Base-by-base conservation (phyloP, 148 eudicot genomes). In the Fagopyrum tataricum region DNA sequence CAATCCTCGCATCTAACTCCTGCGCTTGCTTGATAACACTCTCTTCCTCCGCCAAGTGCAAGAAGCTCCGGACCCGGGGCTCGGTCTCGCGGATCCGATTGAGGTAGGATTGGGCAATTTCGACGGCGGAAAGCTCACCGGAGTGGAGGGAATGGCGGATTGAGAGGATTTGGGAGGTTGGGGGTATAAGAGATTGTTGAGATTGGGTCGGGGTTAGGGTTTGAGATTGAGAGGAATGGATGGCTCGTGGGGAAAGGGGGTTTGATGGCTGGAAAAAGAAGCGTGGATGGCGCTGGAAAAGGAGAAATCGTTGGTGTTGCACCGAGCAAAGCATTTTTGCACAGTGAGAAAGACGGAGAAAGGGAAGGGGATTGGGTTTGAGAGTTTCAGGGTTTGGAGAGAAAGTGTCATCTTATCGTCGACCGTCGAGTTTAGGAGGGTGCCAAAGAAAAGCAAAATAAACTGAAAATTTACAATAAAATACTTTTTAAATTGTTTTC, bases 61-160 rank as follows among this genome's bases (percentile, higher is more conserved):
- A 85, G 85, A 95, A 95, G 88, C 90, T 85, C 72, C 77, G 76
- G 73, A 95, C 78, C 0, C 73, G 81, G 39, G 97, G 96, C 62
- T 95, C 94, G 53, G 88, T 71, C 44, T 59, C 77, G 43, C 85
- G 93, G 78, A 95, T 81, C 73, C 89, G 89, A 70, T 74, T 18
- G 14, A 95, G 82, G 82, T 83, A 88, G 23, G 83, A 74, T 44
- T 74, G 75, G 76, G 97, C 90, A 73, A 90, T 78, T 21, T 88
- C 82, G 75, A 86, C 85, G 71, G 97, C 93, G 53, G 97, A 73
- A 79, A 85, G 79, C 24, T 82, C 81, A 76, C 88, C 83, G 70
- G 96, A 79, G 49, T 91, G 88, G 74, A 95, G 93, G 75, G 93
- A 75, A 59, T 90, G 79, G 56, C 91, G 93, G 79, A 84, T 87